phyloP scores from a whole-genome alignment of 1,284 basidiomycete genomes.

The Pseudozyma tsukubaensis region DNA sequence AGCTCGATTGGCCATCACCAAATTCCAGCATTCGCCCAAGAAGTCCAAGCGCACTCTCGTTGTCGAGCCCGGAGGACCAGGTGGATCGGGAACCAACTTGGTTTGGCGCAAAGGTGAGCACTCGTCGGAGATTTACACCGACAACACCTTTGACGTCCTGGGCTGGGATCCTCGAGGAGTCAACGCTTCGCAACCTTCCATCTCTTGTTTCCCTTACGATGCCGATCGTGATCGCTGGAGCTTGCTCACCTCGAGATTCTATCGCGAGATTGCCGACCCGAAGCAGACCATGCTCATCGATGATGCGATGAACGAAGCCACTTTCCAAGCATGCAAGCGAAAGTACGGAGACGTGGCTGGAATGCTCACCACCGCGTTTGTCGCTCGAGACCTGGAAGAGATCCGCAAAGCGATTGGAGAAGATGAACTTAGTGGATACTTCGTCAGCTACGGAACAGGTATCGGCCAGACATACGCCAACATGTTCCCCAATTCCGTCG shows the following conservation, averaged over 20 bases:
- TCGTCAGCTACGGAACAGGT: constrained; percentile 47
- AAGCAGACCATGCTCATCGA: constrained; percentile 6
- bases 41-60: constrained; percentile 27
- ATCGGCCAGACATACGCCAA: constrained; percentile 46
- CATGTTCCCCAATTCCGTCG: constrained; percentile 43
- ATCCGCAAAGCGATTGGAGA: constrained; percentile 40
- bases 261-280: constrained; percentile 8
- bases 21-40: constrained; percentile 16
- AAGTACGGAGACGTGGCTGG: constrained; percentile 29
- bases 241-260: constrained; percentile 11
- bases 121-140: constrained; percentile 14
- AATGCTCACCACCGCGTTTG: constrained; percentile 45
- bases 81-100: constrained; percentile 33
- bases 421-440: constrained; percentile 27
- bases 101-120: constrained; percentile 23
- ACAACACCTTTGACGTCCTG: constrained; percentile 32
- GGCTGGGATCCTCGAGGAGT: constrained; percentile 51
- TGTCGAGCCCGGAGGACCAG: constrained; percentile 50
- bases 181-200: constrained; percentile 31
- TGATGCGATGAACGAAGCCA: constrained; percentile 32
- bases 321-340: constrained; percentile 22
- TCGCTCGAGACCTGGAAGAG: constrained; percentile 39
- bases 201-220: constrained; percentile 41
- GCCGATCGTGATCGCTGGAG: constrained; percentile 48
- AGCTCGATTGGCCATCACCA: constrained; percentile 30